phyloP scores from a whole-genome alignment of 352 stramenopile species.

The Phytopythium mirpurense region DNA sequence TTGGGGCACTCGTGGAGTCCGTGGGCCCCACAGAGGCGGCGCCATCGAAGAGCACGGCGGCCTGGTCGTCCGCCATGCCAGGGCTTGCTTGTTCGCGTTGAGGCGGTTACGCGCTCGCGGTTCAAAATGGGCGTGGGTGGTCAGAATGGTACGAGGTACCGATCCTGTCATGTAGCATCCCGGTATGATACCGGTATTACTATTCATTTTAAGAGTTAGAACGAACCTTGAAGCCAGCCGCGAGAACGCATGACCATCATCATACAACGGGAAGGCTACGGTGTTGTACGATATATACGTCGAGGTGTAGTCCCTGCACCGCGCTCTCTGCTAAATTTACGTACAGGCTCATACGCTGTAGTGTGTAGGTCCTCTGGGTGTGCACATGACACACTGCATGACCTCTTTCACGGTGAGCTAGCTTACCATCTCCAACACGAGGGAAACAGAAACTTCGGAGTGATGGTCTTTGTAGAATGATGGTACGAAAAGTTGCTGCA shows the following conservation, averaged over 20 bases:
- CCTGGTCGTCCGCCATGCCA: slow-evolving; percentile 1
- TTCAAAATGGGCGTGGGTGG: slow-evolving; percentile 1
- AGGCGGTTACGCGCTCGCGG: background rate
- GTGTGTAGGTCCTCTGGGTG: too few relatives aligned
- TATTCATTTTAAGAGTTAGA: background rate
- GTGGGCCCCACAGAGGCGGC: background rate
- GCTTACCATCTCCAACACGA: too few relatives aligned
- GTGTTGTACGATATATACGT: too few relatives aligned
- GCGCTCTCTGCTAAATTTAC: too few relatives aligned
- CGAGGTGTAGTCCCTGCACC: too few relatives aligned
- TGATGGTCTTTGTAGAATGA: slow-evolving; percentile 41
- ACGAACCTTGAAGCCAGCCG: too few relatives aligned
- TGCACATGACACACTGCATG: too few relatives aligned
- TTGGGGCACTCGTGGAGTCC: background rate
- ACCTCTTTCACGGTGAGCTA: too few relatives aligned
- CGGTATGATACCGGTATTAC: background rate
- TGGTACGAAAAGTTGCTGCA: slow-evolving; percentile 56
- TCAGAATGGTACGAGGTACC: slow-evolving; percentile 2
- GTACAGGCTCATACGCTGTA: too few relatives aligned
- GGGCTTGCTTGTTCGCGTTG: background rate
- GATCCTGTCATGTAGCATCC: background rate
- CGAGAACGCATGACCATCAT: too few relatives aligned
- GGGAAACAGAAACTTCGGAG: slow-evolving; percentile 9
- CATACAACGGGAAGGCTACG: background rate
- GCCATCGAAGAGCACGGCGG: slow-evolving; percentile 2